Evolutionary conservation across 306 rosid genomes (phyloP).

Genomic region (Cicer bijugum): DNA sequence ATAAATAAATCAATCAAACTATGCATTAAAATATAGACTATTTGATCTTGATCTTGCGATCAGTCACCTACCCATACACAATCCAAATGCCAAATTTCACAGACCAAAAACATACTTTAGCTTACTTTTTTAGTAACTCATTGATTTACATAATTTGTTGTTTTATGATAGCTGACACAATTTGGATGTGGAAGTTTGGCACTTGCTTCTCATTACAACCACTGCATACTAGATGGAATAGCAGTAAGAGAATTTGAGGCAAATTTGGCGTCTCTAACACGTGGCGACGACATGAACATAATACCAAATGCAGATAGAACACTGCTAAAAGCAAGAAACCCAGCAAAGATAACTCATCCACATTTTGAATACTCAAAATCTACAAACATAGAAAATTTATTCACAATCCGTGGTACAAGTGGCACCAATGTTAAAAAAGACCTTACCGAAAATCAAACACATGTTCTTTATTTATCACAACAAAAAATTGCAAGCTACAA

Average conservation of each 20-base stretch:
- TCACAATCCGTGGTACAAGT: constrained; percentile 43
- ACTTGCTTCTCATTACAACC: constrained; percentile 59
- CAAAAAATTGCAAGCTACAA: constrained; percentile 46
- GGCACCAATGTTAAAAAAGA: neutral
- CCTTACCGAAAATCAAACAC: constrained; percentile 24
- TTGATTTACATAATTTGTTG: neutral
- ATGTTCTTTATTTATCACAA: constrained; percentile 45
- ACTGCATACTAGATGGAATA: constrained; percentile 59
- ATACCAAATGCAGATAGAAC: constrained; percentile 54
- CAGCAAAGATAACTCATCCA: constrained; percentile 55
- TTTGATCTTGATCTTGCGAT: too few relatives aligned
- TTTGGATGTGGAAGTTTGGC: constrained; percentile 68
- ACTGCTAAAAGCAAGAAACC: constrained; percentile 53
- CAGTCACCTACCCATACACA: too few relatives aligned
- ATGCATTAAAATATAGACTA: too few relatives aligned
- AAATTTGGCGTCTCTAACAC: constrained; percentile 59
- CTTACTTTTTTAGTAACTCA: neutral
- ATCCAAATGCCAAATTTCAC: too few relatives aligned
- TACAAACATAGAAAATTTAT: constrained; percentile 12
- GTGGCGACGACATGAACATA: constrained; percentile 40
- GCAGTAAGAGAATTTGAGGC: constrained; percentile 52
- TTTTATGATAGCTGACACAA: constrained; percentile 53
- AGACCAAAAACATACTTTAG: too few relatives aligned
- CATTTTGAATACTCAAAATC: constrained; percentile 59
- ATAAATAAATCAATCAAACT: too few relatives aligned